Percentiles rank a stretch among this genome's conserved stretches.
phyloP scores from a whole-genome alignment of 2,329 filamentous ascomycete genomes.

The Fragosphaeria purpurea region DNA sequence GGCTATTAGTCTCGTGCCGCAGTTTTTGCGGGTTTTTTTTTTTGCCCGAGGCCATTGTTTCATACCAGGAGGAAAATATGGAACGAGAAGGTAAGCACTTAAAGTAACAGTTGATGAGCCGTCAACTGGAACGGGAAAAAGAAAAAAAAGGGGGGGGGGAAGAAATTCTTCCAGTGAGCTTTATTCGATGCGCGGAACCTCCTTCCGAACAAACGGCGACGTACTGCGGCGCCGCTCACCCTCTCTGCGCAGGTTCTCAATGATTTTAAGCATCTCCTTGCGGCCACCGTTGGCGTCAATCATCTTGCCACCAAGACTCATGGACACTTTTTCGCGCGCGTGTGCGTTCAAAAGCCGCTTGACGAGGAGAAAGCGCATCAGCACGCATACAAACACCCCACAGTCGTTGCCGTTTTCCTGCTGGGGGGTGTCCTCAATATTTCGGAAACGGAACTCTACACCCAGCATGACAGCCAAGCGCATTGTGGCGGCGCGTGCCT shows the following conservation, averaged over 20 bases:
- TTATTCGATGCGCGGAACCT: slow-evolving; percentile 35
- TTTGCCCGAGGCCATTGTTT: no score
- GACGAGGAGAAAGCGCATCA: slow-evolving; percentile 88
- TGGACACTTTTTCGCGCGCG: slow-evolving; percentile 76
- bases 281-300: slow-evolving; percentile 72
- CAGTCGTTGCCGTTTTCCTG: slow-evolving; percentile 92
- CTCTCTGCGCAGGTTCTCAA: slow-evolving; percentile 78
- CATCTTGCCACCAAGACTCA: slow-evolving; percentile 81
- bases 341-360: slow-evolving; percentile 72
- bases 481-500: slow-evolving; percentile 58
- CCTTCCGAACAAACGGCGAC: slow-evolving; percentile 24
- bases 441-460: slow-evolving; percentile 61
- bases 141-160: no score
- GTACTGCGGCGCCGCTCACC: slow-evolving; percentile 60
- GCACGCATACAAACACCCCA: slow-evolving; percentile 88
- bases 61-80: no score
- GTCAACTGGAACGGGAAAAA: no score
- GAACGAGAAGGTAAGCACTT: no score
- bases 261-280: slow-evolving; percentile 85
- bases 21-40: no score
- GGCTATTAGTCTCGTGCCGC: no score
- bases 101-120: no score
- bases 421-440: slow-evolving; percentile 76
- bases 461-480: slow-evolving; percentile 62
- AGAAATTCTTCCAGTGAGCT: no score